phyloP scores from a whole-genome alignment of 202 grass and related monocot species.

The Carex arenaria region DNA sequence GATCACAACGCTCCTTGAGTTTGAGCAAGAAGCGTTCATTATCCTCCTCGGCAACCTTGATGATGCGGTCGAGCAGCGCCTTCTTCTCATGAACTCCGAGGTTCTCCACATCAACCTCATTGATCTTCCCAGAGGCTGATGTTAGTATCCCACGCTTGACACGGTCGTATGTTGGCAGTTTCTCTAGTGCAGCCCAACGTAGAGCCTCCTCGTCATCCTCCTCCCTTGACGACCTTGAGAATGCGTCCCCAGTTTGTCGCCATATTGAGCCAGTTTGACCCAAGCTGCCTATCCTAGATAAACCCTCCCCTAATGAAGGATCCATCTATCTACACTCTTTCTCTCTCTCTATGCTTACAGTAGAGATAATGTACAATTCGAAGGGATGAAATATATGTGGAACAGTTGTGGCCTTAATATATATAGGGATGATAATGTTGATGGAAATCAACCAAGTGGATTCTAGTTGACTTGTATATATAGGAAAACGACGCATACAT shows the following conservation, averaged over 20 bases:
- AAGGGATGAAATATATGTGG: no score
- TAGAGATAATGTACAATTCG: no score
- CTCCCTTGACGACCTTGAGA: slow-evolving; percentile 16
- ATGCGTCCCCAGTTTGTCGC: slow-evolving; percentile 3
- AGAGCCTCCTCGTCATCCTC: slow-evolving; percentile 36
- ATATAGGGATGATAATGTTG: no score
- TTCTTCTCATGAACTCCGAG: slow-evolving; percentile 18
- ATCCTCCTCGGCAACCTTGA: slow-evolving; percentile 27
- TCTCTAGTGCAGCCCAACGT: slow-evolving; percentile 31
- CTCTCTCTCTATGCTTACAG: no score
- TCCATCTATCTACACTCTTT: no score
- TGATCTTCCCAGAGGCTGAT: background rate
- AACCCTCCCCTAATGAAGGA: no score
- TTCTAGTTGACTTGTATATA: no score
- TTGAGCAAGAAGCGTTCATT: slow-evolving; percentile 31
- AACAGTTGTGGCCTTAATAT: no score
- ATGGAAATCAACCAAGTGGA: no score
- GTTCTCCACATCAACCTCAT: slow-evolving; percentile 13
- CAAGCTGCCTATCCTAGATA: no score
- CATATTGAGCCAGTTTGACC: slow-evolving; percentile 1
- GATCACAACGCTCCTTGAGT: slow-evolving; percentile 19
- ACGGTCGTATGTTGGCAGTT: slow-evolving; percentile 31
- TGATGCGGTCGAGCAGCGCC: slow-evolving; percentile 16
- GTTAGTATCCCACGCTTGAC: slow-evolving; percentile 16
- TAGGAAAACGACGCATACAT: no score